Evolutionary conservation across 306 rosid species (phyloP).

Genomic region (Begonia fuchsioides): DNA sequence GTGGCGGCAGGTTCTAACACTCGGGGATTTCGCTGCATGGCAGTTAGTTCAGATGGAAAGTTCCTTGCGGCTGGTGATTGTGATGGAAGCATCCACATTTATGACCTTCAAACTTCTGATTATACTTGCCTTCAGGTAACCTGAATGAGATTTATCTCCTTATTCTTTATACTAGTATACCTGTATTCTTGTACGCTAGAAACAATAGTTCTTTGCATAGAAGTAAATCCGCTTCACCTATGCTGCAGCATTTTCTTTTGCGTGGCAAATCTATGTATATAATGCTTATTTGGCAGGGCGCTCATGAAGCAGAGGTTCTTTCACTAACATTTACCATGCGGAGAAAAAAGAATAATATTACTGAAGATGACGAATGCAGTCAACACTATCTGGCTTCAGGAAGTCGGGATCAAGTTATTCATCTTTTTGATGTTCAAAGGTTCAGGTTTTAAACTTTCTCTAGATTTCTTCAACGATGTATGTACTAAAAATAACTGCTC

Average conservation of each 20-base stretch:
- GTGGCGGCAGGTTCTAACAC: constrained; percentile 33
- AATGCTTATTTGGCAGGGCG: constrained; percentile 33
- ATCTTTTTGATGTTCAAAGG: constrained; percentile 63
- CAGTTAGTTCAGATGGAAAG: constrained; percentile 71
- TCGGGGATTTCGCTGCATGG: constrained; percentile 56
- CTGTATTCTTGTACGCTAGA: too few species aligned
- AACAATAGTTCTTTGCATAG: too few species aligned
- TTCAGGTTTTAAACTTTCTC: constrained; percentile 14
- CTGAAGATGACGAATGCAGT: constrained; percentile 14
- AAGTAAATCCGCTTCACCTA: too few species aligned
- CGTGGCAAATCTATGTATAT: too few species aligned
- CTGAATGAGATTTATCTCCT: background rate
- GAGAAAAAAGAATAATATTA: constrained; percentile 14
- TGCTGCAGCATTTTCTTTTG: too few species aligned
- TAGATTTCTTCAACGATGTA: constrained; percentile 9
- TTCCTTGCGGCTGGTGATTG: constrained; percentile 66
- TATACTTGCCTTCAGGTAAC: constrained; percentile 57
- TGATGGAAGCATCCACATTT: constrained; percentile 61
- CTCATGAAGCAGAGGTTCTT: constrained; percentile 67
- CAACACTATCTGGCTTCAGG: constrained; percentile 55
- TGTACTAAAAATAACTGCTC: constrained; percentile 14
- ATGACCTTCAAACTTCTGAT: constrained; percentile 44
- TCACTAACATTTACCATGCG: constrained; percentile 45
- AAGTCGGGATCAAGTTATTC: constrained; percentile 48
- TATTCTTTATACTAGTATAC: too few species aligned